phyloP scores from a whole-genome alignment of 345 rosid species.

The Kandelia obovata region DNA sequence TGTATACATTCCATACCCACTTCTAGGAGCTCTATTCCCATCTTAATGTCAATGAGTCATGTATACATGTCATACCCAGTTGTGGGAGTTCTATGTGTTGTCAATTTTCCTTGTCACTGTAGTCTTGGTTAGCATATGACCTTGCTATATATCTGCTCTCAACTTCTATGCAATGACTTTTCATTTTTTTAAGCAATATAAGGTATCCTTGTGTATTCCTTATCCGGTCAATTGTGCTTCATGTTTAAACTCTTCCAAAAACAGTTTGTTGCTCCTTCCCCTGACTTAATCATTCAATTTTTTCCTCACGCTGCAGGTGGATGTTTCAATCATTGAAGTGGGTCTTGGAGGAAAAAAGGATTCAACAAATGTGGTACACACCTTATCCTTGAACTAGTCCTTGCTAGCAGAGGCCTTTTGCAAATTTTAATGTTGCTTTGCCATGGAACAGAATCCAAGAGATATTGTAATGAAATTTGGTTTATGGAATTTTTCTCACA shows the following conservation, averaged over 20 bases:
- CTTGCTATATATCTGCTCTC: background rate
- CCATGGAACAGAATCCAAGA: too few species aligned
- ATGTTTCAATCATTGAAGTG: conserved; percentile 85
- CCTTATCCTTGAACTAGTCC: conserved; percentile 15
- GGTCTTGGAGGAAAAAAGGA: conserved; percentile 77
- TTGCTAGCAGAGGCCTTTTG: too few species aligned
- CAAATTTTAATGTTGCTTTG: too few species aligned
- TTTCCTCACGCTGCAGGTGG: conserved; percentile 45
- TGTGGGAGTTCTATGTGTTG: background rate
- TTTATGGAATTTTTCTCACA: conserved; percentile 7
- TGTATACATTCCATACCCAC: too few species aligned
- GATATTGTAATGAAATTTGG: background rate
- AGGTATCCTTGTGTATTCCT: background rate
- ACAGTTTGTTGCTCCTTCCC: background rate
- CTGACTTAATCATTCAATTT: background rate
- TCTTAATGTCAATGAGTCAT: background rate
- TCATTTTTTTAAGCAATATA: background rate
- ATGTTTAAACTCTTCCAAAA: background rate
- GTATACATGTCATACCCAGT: background rate
- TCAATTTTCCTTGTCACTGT: background rate
- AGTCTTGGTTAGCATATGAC: background rate
- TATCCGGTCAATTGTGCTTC: too few species aligned
- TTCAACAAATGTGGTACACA: conserved; percentile 78
- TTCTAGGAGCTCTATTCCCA: too few species aligned
- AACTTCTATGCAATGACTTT: conserved; percentile 2